A percentile compares a stretch with the other conserved stretches of the same genome.
Conservation (phyloP, 2,329 filamentous ascomycete genomes). For the Trichoderma sp. region DNA sequence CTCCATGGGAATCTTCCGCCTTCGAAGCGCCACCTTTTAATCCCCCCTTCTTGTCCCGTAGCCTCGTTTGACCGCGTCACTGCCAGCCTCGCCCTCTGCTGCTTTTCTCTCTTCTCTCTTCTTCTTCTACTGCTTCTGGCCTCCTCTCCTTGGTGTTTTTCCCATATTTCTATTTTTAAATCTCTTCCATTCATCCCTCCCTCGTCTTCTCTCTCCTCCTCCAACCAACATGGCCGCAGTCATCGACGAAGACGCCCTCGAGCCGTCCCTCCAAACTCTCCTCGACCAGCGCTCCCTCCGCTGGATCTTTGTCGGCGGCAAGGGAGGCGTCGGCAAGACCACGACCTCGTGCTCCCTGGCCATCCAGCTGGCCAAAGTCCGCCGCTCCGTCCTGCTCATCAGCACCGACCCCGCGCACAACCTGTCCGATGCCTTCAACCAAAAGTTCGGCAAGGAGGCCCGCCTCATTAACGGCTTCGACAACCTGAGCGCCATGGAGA, state of each 20-base stretch:
- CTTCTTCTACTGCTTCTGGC: not conserved
- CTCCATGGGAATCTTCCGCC: slow-evolving; percentile 10
- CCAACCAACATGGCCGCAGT: slow-evolving; percentile 41
- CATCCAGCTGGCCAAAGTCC: slow-evolving; percentile 93
- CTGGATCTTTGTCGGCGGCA: slow-evolving; percentile 99
- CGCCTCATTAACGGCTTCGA: slow-evolving; percentile 87
- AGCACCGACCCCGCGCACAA: slow-evolving; percentile 99
- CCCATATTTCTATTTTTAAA: not conserved
- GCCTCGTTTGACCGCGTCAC: slow-evolving; percentile 4
- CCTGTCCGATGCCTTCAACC: slow-evolving; percentile 93
- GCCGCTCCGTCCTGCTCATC: slow-evolving; percentile 95
- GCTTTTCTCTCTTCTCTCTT: not conserved
- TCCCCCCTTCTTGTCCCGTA: not conserved
- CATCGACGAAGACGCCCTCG: slow-evolving; percentile 70
- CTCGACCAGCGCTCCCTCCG: slow-evolving; percentile 92
- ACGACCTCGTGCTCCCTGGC: slow-evolving; percentile 99
- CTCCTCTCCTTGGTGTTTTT: not conserved
- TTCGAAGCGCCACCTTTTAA: slow-evolving; percentile 6
- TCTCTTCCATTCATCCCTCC: not conserved
- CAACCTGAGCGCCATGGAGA: slow-evolving; percentile 98
- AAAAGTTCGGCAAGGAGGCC: slow-evolving; percentile 99
- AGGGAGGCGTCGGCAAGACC: slow-evolving; percentile 98
- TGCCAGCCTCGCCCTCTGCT: slow-evolving; percentile 2
- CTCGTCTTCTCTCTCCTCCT: not conserved
- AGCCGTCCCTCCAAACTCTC: slow-evolving; percentile 91